Evolutionary conservation across 805 yeast species (phyloP).

Genomic region (Aciculoconidium aculeatum): DNA sequence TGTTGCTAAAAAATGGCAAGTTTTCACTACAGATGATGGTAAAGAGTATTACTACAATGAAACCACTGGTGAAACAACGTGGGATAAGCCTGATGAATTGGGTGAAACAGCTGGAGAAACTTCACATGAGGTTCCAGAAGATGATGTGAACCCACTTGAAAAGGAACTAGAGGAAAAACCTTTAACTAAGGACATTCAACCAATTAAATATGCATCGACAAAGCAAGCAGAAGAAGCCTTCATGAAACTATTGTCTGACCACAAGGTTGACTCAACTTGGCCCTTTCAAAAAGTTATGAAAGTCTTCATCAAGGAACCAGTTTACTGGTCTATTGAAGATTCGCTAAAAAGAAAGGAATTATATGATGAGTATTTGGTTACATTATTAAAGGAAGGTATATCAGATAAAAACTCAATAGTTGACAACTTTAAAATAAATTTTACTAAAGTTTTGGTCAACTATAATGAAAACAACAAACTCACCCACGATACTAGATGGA

Average conservation of each 20-base stretch:
- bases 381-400: slow-evolving; percentile 41
- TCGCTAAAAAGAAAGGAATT: slow-evolving; percentile 52
- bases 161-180: slow-evolving; percentile 17
- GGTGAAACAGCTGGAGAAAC: slow-evolving; percentile 5
- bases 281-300: slow-evolving; percentile 64
- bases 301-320: slow-evolving; percentile 48
- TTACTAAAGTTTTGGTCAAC: slow-evolving; percentile 39
- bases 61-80: slow-evolving; percentile 60
- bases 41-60: slow-evolving; percentile 63
- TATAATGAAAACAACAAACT: slow-evolving; percentile 33
- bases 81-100: slow-evolving; percentile 67
- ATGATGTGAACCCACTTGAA: slow-evolving; percentile 13
- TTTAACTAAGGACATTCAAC: slow-evolving; percentile 16
- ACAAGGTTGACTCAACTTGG: slow-evolving; percentile 68
- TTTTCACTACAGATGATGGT: slow-evolving; percentile 51
- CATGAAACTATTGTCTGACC: slow-evolving; percentile 44
- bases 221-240: slow-evolving; percentile 43
- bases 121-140: slow-evolving; percentile 5
- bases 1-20: slow-evolving; percentile 25
- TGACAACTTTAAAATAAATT: slow-evolving; percentile 53
- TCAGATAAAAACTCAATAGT: slow-evolving; percentile 46
- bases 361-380: slow-evolving; percentile 57
- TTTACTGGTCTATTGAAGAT: slow-evolving; percentile 65
- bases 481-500: slow-evolving; percentile 60
- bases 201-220: slow-evolving; percentile 13